Evolutionary conservation across 2,329 filamentous ascomycete genomes (phyloP).

Genomic region (Cladobotryum protrusum): DNA sequence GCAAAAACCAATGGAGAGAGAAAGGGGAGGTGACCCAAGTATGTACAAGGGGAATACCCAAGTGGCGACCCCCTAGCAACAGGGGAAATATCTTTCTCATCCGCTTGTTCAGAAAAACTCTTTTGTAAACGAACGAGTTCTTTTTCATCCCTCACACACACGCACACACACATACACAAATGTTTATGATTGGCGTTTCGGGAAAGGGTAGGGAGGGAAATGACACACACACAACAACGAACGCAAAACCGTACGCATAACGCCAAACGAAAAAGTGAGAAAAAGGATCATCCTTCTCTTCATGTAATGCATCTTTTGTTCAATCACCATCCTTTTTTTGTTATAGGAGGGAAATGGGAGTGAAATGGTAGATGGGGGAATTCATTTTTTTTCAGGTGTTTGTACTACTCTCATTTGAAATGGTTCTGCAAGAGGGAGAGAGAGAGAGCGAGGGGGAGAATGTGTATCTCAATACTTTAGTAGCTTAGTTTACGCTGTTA

Average conservation of each 20-base stretch:
- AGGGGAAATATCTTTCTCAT: not conserved
- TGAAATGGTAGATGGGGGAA: too few relatives aligned
- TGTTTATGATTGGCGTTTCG: conserved; percentile 10
- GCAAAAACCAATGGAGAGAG: not conserved
- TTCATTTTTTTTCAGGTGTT: too few relatives aligned
- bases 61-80: not conserved
- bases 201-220: conserved; percentile 6
- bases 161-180: conserved; percentile 4
- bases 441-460: too few relatives aligned
- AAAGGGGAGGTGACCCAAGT: not conserved
- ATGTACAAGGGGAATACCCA: not conserved
- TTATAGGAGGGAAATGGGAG: too few relatives aligned
- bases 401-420: too few relatives aligned
- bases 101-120: not conserved
- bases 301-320: too few relatives aligned
- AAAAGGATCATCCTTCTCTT: not conserved
- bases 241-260: not conserved
- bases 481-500: too few relatives aligned
- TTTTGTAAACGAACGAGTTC: not conserved
- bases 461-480: too few relatives aligned
- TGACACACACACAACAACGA: too few relatives aligned
- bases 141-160: conserved; percentile 2
- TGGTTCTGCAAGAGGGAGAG: too few relatives aligned
- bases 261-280: not conserved
- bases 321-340: too few relatives aligned